A percentile compares a stretch with the other conserved stretches of the same genome.
phyloP scores from a whole-genome alignment of 352 stramenopile species.

The Globisporangium cystogenes region DNA sequence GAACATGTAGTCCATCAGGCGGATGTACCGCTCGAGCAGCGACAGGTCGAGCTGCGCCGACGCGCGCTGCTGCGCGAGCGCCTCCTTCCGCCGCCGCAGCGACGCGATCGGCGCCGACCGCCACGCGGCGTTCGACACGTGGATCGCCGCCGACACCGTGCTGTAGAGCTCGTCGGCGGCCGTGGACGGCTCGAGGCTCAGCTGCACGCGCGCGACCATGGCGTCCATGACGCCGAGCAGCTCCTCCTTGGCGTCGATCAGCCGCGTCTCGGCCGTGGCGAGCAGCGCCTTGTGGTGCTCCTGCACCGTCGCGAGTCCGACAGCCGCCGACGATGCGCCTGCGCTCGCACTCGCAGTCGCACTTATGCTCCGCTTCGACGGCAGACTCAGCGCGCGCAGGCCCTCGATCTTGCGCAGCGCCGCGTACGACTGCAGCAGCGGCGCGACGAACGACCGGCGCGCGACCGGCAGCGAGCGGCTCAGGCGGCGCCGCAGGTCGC shows the following conservation, averaged over 20 bases:
- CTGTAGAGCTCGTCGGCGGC: conserved; percentile 37
- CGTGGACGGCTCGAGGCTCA: conserved; percentile 26
- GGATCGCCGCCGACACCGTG: conserved; percentile 32
- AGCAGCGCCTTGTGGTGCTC: conserved; percentile 43
- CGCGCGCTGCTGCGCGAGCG: conserved; percentile 32
- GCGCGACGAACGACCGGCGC: conserved; percentile 26
- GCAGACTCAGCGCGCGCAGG: conserved; percentile 35
- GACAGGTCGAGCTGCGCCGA: conserved; percentile 37
- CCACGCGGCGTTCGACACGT: conserved; percentile 48
- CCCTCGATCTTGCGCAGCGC: conserved; percentile 33
- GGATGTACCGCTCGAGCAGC: conserved; percentile 44
- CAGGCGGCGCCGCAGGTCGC: conserved; percentile 30
- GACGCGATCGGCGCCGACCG: conserved; percentile 52
- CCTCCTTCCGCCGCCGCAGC: conserved; percentile 25
- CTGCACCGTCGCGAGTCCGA: conserved; percentile 26
- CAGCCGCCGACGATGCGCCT: no score
- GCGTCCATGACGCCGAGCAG: conserved; percentile 38
- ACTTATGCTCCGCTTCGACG: conserved; percentile 15
- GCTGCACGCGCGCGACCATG: conserved; percentile 44
- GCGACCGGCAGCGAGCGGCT: conserved; percentile 28
- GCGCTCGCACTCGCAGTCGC: no score
- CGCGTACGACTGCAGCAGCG: conserved; percentile 33
- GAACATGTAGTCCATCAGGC: conserved; percentile 69
- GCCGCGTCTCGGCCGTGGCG: conserved; percentile 33
- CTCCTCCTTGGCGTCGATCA: conserved; percentile 64